These are phyloP conservation scores for Vittaforma corneae DNA, from an alignment of 371 early-diverging fungal species.

Conservation along the genomic window DNA sequence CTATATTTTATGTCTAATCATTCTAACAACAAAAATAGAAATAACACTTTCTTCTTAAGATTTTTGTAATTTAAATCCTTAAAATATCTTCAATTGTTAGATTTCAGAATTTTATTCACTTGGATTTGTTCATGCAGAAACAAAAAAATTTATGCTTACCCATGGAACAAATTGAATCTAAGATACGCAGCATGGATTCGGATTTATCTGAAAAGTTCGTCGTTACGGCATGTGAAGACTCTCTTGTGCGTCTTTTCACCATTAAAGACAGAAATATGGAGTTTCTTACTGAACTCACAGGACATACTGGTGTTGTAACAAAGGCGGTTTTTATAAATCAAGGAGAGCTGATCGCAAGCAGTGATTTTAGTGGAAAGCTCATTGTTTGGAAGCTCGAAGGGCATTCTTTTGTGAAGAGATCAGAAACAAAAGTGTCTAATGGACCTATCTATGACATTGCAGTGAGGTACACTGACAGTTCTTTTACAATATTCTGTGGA, in stretches of 20 bases:
- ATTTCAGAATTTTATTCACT: no score
- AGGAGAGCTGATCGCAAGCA: conserved; percentile 41
- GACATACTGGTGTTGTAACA: conserved; percentile 22
- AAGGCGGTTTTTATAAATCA: conserved; percentile 38
- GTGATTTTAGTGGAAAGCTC: conserved; percentile 45
- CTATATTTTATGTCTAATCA: no score
- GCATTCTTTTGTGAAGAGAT: conserved; percentile 27
- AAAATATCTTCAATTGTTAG: no score
- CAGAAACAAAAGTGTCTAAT: conserved; percentile 39
- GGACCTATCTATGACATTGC: conserved; percentile 48
- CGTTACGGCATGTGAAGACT: conserved; percentile 31
- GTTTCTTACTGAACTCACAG: conserved; percentile 15
- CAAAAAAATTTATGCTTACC: conserved; percentile 5
- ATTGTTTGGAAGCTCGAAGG: conserved; percentile 47
- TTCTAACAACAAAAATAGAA: no score
- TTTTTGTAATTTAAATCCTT: no score
- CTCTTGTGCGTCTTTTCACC: conserved; percentile 20
- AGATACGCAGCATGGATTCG: conserved; percentile 36
- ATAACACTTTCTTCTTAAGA: no score
- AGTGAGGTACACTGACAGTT: background rate
- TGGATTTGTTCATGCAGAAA: no score
- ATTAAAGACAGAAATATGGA: background rate
- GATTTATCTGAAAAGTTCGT: conserved; percentile 35
- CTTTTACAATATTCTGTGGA: conserved; percentile 47
- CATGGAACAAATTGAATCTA: conserved; percentile 33